Conservation (phyloP, 2,329 filamentous ascomycete genomes). For the Geosmithia putterillii region DNA sequence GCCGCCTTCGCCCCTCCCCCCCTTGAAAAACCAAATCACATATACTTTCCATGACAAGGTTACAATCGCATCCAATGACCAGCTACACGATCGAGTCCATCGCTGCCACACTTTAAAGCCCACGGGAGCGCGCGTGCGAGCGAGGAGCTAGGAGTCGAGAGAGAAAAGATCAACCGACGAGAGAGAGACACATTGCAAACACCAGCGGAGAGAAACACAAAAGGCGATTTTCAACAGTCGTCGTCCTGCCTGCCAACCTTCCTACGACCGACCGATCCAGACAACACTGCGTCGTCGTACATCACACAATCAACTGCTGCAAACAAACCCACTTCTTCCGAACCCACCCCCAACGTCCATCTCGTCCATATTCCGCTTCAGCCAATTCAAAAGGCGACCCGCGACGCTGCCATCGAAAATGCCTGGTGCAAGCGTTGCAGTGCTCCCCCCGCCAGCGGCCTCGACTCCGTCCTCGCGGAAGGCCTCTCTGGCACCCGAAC, state of each 20-base stretch:
- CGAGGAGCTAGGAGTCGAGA: conserved; percentile 33
- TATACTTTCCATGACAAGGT: conserved; percentile 27
- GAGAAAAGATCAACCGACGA: conserved; percentile 14
- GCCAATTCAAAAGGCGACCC: conserved; percentile 7
- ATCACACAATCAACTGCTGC: not conserved
- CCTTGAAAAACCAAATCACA: conserved; percentile 8
- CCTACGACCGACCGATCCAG: not conserved
- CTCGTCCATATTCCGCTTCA: conserved; percentile 2
- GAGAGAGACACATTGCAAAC: conserved; percentile 9
- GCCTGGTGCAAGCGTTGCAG: conserved; percentile 59
- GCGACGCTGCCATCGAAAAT: conserved; percentile 37
- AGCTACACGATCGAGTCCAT: conserved; percentile 33
- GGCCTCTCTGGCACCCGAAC: conserved; percentile 68
- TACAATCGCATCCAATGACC: conserved; percentile 38
- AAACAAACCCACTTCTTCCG: not conserved
- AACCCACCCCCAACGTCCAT: conserved; percentile 1
- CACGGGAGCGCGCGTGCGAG: conserved; percentile 52
- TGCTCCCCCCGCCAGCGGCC: conserved; percentile 48
- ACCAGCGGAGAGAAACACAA: conserved; percentile 4
- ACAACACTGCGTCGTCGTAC: not conserved
- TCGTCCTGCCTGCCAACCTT: conserved; percentile 27
- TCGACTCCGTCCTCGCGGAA: conserved; percentile 66
- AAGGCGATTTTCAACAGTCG: conserved; percentile 50
- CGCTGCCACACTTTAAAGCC: conserved; percentile 58
- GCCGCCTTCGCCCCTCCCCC: conserved; percentile 7